These are phyloP conservation scores for Pulveroboletus sp. DNA, from an alignment of 768 basidiomycete genomes.

Conservation along the genomic window DNA sequence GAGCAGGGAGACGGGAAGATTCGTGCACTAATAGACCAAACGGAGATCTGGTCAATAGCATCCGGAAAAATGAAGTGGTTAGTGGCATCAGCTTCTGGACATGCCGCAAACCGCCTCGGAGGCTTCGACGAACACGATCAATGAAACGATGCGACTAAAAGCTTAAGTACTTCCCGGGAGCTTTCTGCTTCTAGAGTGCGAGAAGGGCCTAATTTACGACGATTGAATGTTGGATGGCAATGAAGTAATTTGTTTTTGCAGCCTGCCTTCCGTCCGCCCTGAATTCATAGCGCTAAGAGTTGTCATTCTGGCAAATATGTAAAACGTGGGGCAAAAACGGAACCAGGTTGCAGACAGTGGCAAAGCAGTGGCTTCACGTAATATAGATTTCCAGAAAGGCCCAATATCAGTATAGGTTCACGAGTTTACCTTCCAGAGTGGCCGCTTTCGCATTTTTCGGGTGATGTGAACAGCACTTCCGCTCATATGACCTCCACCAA, in stretches of 20 bases:
- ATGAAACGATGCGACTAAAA: conserved; percentile 24
- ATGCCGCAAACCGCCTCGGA: conserved; percentile 3
- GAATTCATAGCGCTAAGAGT: conserved; percentile 4
- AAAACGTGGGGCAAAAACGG: conserved; percentile 19
- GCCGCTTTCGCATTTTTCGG: conserved; percentile 79
- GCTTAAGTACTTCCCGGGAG: conserved; percentile 27
- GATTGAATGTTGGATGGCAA: conserved; percentile 1
- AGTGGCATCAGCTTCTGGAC: conserved; percentile 8
- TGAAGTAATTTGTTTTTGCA: conserved; percentile 1
- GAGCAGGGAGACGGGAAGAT: conserved; percentile 34
- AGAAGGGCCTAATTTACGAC: not conserved
- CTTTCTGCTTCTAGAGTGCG: conserved; percentile 12
- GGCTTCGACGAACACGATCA: conserved; percentile 19
- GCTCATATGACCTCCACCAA: conserved; percentile 65
- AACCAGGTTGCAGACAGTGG: conserved; percentile 15
- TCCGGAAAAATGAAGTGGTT: conserved; percentile 13
- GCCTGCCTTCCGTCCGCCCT: not conserved
- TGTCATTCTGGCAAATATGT: conserved; percentile 17
- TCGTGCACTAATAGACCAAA: too few relatives aligned
- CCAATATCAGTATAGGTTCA: conserved; percentile 41
- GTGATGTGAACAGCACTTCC: conserved; percentile 83
- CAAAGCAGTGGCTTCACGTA: conserved; percentile 26
- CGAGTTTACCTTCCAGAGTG: conserved; percentile 78
- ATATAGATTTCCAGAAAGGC: conserved; percentile 18
- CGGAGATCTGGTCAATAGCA: conserved; percentile 16